These are phyloP conservation scores for Sicyos baderoa DNA, from an alignment of 306 rosid species.

Conservation along the genomic window DNA sequence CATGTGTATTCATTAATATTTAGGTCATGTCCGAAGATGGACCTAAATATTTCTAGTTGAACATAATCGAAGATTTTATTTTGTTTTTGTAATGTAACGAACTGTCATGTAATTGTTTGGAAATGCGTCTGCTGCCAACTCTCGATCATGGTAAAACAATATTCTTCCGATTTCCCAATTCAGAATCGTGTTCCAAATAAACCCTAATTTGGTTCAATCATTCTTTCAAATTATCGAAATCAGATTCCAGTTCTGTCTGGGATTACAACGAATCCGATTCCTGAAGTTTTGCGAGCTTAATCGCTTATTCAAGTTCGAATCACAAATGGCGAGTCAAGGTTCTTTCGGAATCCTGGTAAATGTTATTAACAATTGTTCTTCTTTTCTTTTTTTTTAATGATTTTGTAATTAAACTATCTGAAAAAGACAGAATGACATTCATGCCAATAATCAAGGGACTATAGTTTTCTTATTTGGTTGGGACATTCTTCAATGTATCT, in stretches of 20 bases:
- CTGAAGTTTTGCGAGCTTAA: not conserved
- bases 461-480: not conserved
- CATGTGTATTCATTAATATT: too few species aligned
- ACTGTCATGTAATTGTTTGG: too few species aligned
- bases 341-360: too few species aligned
- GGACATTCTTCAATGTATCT: not conserved
- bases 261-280: not conserved
- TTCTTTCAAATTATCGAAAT: too few species aligned
- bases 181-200: not conserved
- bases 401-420: not conserved
- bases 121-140: conserved; percentile 9
- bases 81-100: too few species aligned
- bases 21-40: too few species aligned
- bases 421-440: not conserved
- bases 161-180: not conserved
- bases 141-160: not conserved
- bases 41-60: too few species aligned
- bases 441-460: not conserved
- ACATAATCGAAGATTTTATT: too few species aligned
- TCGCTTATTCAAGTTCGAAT: not conserved
- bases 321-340: too few species aligned
- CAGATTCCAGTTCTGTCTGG: not conserved
- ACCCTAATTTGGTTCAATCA: too few species aligned
- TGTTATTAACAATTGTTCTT: too few species aligned
- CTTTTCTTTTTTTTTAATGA: conserved; percentile 8